phyloP scores from a whole-genome alignment of 2,329 filamentous ascomycete genomes.

The Alternaria viburni region DNA sequence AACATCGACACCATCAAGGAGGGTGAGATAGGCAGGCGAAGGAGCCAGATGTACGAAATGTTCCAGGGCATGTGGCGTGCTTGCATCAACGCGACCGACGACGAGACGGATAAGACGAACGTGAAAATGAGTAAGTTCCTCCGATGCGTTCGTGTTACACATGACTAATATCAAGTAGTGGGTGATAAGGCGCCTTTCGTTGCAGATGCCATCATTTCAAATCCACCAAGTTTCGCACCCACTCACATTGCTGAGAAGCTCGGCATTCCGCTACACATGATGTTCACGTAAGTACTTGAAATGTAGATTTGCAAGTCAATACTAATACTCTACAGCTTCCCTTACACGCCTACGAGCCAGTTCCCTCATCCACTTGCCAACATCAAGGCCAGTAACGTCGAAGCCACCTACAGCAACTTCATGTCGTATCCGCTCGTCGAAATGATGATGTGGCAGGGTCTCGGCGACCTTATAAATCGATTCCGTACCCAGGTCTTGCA shows the following conservation, averaged over 20 bases:
- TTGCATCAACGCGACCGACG: conserved; percentile 75
- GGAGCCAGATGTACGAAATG: conserved; percentile 79
- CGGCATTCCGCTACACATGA: conserved; percentile 78
- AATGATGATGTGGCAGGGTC: conserved; percentile 70
- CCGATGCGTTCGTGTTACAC: no score
- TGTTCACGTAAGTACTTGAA: conserved; percentile 75
- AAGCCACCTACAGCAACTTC: conserved; percentile 77
- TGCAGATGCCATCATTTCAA: conserved; percentile 81
- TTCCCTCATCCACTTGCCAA: conserved; percentile 81
- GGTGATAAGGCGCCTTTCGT: conserved; percentile 73
- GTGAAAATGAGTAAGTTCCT: conserved; percentile 61
- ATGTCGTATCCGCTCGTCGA: conserved; percentile 82
- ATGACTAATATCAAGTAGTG: conserved; percentile 49
- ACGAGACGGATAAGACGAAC: conserved; percentile 65
- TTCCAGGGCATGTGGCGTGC: conserved; percentile 83
- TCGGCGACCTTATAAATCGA: conserved; percentile 78
- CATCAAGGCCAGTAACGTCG: conserved; percentile 74
- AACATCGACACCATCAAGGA: conserved; percentile 73
- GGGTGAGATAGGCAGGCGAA: conserved; percentile 72
- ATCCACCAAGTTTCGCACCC: conserved; percentile 79
- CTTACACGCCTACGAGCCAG: conserved; percentile 75
- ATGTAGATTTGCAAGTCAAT: neutral
- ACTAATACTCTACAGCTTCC: conserved; percentile 58
- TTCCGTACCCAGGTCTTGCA: conserved; percentile 73
- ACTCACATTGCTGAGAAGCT: conserved; percentile 77